A percentile compares a stretch with the other conserved stretches of the same genome.
Evolutionary conservation across 441 rosid genomes (phyloP).

Genomic region (Daphne laureola): DNA sequence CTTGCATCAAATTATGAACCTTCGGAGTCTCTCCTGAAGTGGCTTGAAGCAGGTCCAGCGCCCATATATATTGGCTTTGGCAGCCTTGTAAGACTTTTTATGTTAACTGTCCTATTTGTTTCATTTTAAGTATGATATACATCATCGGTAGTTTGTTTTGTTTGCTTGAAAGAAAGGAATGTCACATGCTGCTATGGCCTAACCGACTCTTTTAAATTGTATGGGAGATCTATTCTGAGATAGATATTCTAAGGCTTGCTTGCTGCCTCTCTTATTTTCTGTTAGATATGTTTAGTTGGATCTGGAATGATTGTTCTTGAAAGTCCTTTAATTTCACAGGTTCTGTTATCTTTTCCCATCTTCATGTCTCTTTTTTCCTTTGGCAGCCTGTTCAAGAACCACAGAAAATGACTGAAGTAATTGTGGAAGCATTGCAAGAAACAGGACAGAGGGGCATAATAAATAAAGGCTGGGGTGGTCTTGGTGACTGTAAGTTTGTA

Average conservation of each 20-base stretch:
- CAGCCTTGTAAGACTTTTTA: constrained; percentile 69
- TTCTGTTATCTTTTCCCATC: not conserved
- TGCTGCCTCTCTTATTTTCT: not conserved
- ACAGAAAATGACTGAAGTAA: constrained; percentile 78
- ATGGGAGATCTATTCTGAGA: not conserved
- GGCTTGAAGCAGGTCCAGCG: constrained; percentile 87
- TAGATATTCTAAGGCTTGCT: not conserved
- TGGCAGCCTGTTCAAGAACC: constrained; percentile 92
- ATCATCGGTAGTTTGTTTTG: constrained; percentile 11
- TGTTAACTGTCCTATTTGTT: not conserved
- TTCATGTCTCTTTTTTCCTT: constrained; percentile 9
- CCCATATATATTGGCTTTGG: constrained; percentile 98
- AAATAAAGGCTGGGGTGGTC: constrained; percentile 99
- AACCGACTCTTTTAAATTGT: not conserved
- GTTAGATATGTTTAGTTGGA: no score
- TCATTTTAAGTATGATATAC: not conserved
- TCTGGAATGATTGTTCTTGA: not conserved
- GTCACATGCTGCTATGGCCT: not conserved
- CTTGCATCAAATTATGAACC: constrained; percentile 96
- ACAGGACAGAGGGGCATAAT: constrained; percentile 96
- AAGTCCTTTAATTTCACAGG: not conserved
- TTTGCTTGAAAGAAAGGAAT: not conserved
- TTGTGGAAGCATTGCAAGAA: constrained; percentile 68
- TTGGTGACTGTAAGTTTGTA: constrained; percentile 64
- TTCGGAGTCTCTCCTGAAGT: constrained; percentile 69